Evolutionary conservation across 1,284 basidiomycete species (phyloP), one percentile per base, ranked within the genome.

Genomic region (Trichosporon asahii): DNA sequence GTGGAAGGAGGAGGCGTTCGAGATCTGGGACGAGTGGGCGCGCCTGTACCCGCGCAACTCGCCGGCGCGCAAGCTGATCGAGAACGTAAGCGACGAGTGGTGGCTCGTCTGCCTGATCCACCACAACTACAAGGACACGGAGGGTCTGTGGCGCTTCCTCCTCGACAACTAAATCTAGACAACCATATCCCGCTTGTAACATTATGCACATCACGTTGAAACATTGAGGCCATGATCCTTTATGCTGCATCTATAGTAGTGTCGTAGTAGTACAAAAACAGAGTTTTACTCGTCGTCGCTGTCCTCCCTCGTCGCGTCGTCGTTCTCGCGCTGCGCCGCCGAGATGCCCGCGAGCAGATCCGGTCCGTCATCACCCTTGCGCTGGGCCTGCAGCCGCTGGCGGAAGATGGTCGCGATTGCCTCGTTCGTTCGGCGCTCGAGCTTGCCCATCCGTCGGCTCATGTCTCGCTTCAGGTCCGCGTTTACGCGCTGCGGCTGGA

Each of bases 1-100:
- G 9, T 97, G 94, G 94, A 97, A 96, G 93, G 94, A 97, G 53
- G 97, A 99, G 83, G 96, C 95, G 0, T 99, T 98, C 80, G 91
- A 90, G 8, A 96, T 97, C 73, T 99, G 96, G 96, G 87, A 88
- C 2, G 92, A 96, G 76, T 99, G 97, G 96, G 90, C 93, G 21
- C 88, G 90, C 27, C 90, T 93, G 72, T 98, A 95, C 80, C 88
- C 91, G 0, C 90, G 91, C 1, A 85, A 83, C 8, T 94, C 94
- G 0, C 84, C 87, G 7, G 90, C 94, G 69, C 87, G 94, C 66
- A 85, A 85, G 66, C 79, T 95, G 25, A 85, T 99, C 27, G 90
- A 95, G 68, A 75, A 83, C 7, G 87, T 98, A 33, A 85, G 89
- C 66, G 86, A 90, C 67, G 86, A 88, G 67, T 87, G 92, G 69